Base-by-base conservation (phyloP, 495 filamentous ascomycete species). In the Penicillium crystallinum region DNA sequence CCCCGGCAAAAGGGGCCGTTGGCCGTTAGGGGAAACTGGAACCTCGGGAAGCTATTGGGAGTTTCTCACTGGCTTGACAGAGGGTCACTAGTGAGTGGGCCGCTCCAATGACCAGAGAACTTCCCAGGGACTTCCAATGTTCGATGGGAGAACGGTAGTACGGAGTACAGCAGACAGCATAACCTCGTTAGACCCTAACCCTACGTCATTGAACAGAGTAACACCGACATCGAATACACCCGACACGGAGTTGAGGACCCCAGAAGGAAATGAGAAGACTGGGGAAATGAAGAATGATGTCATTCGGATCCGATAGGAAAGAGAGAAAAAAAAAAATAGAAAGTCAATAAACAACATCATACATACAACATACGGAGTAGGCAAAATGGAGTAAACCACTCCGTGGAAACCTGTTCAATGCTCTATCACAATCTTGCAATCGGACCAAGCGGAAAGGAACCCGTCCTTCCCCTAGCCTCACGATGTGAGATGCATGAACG, bases 11-110 rank as follows among this genome's bases (percentile, higher is more conserved):
- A 49, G 49, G 57, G 55, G 42, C 41, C 46, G 38, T 18, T 40
- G 48, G 44, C 58, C 61, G 61, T 64, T 64, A 48, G 54, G 51
- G 45, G 47, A 23, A 35, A 41, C 35, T 42, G 10, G 40, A 18
- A 44, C 23, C 6, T 46, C 42, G 37, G 29, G 21, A 45, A 33
- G 4, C 55, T 46, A 49, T 54, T 54, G 38, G 43, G 3, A 31
- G 29, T 7, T 11, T 31, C 15, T 31, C 6, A 12, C 17, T 30
- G n/a, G 36, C n/a, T 9, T 17, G n/a, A 3, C 0, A 21, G n/a
- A 21, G 2, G 2, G 5, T 39, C 18, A 39, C 37, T 39, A 39
- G 37, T 39, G 5, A 38, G 36, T 38, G 36, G 36, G 36, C 15
- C 5, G n/a, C n/a, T 34, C n/a, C n/a, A n/a, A n/a, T 14, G 11